Conservation (phyloP, 2,329 filamentous ascomycete species). For the Pseudopyrenochaeta lycopersici region DNA sequence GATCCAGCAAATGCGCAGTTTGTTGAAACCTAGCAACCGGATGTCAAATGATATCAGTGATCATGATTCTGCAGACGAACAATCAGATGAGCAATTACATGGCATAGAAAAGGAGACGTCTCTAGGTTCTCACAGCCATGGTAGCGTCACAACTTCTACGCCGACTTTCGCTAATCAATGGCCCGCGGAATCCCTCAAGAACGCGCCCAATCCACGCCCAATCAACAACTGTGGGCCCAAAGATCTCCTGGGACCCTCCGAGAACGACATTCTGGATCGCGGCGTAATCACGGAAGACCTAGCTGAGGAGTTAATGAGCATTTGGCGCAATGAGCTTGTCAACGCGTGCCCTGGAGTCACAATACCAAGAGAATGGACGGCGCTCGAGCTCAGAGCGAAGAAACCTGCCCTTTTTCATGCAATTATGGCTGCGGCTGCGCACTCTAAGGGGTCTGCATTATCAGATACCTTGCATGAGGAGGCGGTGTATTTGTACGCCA, state of each 20-base stretch:
- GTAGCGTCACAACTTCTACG: slow-evolving; percentile 12
- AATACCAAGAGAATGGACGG: slow-evolving; percentile 43
- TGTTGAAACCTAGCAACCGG: slow-evolving; percentile 34
- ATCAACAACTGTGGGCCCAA: slow-evolving; percentile 16
- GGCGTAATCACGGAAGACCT: slow-evolving; percentile 38
- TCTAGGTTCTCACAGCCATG: slow-evolving; percentile 19
- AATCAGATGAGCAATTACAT: slow-evolving; percentile 26
- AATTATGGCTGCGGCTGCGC: slow-evolving; percentile 48
- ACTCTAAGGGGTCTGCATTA: slow-evolving; percentile 39
- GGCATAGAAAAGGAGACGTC: slow-evolving; percentile 24
- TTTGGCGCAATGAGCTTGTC: slow-evolving; percentile 43
- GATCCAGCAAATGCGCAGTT: slow-evolving; percentile 45
- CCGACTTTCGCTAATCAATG: slow-evolving; percentile 17
- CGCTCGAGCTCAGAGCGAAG: slow-evolving; percentile 34
- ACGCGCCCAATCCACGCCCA: slow-evolving; percentile 10
- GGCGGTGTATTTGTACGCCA: slow-evolving; percentile 43
- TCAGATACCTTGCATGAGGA: slow-evolving; percentile 47
- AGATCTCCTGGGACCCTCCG: slow-evolving; percentile 31
- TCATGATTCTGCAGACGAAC: slow-evolving; percentile 39
- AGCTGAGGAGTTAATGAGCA: slow-evolving; percentile 38
- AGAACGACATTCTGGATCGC: slow-evolving; percentile 47
- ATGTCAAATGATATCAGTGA: slow-evolving; percentile 37
- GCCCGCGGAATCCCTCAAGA: slow-evolving; percentile 5
- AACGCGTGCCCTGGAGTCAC: slow-evolving; percentile 41
- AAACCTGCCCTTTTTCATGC: slow-evolving; percentile 48